These are phyloP conservation scores for Effrenium voratum DNA, from an alignment of 73 alveolate genomes.

Conservation along the genomic window DNA sequence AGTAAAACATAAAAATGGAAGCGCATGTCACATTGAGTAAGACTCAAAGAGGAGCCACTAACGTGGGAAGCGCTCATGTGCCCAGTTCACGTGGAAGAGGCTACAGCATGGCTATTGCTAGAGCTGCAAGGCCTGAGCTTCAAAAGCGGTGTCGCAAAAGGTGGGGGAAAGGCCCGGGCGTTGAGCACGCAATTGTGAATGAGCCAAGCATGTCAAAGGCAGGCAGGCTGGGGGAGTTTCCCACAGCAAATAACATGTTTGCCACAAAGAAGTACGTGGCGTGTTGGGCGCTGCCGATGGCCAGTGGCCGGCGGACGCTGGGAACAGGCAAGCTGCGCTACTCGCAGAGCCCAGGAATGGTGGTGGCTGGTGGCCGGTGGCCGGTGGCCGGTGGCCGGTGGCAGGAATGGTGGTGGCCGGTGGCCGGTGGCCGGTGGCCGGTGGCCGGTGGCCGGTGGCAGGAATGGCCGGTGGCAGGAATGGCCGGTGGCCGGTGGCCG, in stretches of 20 bases:
- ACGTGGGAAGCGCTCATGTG: not conserved
- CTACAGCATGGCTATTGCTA: not conserved
- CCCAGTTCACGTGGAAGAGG: not conserved
- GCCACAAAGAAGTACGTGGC: not conserved
- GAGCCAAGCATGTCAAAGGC: too few relatives aligned
- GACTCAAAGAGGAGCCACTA: not conserved
- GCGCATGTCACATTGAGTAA: not conserved
- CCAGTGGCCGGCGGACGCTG: not conserved
- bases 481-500: too few relatives aligned
- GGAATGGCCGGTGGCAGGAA: too few relatives aligned
- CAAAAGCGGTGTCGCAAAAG: too few relatives aligned
- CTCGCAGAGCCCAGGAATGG: too few relatives aligned
- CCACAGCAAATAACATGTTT: not conserved
- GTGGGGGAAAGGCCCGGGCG: too few relatives aligned
- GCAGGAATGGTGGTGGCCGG: not conserved
- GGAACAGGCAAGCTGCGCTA: too few relatives aligned
- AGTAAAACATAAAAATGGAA: not conserved
- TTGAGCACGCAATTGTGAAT: too few relatives aligned
- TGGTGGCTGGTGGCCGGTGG: not conserved
- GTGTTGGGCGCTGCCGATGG: not conserved
- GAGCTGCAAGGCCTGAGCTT: too few relatives aligned
- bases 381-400: slow-evolving; percentile 1
- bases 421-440: not conserved
- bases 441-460: not conserved
- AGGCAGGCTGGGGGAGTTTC: not conserved